Percentiles rank a stretch among this genome's conserved stretches.
phyloP scores from a whole-genome alignment of 108 stramenopile genomes.

The Nannochloropsis granulata region DNA sequence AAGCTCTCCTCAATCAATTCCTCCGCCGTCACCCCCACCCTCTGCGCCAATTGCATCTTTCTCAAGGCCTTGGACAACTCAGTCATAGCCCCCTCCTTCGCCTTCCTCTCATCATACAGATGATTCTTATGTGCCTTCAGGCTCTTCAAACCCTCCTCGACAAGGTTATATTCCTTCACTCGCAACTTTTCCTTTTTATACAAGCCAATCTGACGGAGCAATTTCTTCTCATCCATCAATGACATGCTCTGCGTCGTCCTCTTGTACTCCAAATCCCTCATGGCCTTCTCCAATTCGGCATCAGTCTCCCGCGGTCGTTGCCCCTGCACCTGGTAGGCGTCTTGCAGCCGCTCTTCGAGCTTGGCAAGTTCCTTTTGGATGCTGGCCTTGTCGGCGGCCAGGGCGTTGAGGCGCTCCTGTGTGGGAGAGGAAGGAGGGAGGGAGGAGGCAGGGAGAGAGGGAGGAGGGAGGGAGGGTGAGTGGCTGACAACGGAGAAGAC shows the following conservation, averaged over 20 bases:
- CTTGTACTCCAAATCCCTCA: not conserved
- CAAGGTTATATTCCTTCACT: not conserved
- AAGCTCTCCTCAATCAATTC: not conserved
- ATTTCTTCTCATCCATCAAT: not conserved
- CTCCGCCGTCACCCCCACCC: not conserved
- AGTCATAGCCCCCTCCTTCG: not conserved
- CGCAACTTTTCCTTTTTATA: not conserved
- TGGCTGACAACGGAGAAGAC: too few relatives aligned
- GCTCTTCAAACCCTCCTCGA: not conserved
- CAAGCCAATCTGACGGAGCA: not conserved
- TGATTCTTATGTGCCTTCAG: not conserved
- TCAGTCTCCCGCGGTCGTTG: not conserved
- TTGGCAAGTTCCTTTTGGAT: not conserved
- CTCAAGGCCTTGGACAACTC: not conserved
- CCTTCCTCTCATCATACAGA: not conserved
- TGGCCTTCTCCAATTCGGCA: not conserved
- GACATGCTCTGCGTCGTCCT: not conserved
- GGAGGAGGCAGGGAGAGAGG: not conserved
- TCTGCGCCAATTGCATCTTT: not conserved
- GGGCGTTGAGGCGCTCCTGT: not conserved
- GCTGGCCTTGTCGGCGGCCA: not conserved
- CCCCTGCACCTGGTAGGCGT: not conserved
- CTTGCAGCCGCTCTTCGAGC: not conserved
- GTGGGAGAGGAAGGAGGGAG: not conserved
- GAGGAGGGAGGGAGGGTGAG: not conserved